Conservation (phyloP, 164 flowering plant genomes). For the Stephania yunnanensis region DNA sequence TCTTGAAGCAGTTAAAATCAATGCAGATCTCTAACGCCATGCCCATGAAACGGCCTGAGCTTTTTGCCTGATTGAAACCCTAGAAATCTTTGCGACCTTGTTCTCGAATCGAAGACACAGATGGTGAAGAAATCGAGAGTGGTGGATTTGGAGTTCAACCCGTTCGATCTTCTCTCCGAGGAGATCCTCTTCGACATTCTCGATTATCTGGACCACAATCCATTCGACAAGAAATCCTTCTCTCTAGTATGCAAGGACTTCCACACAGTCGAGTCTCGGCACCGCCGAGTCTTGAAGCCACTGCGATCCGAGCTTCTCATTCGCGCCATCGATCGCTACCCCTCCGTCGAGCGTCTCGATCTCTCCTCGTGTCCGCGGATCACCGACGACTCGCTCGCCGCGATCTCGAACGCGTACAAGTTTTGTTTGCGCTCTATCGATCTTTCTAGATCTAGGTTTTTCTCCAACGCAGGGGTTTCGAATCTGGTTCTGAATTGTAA, state of each 20-base stretch:
- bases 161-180: conserved; percentile 56
- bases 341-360: conserved; percentile 38
- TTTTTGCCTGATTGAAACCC: not conserved
- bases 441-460: conserved; percentile 56
- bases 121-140: conserved; percentile 32
- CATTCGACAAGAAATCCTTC: conserved; percentile 43
- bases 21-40: too few relatives aligned
- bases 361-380: conserved; percentile 65
- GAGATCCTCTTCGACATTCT: conserved; percentile 47
- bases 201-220: conserved; percentile 33
- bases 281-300: conserved; percentile 43
- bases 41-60: too few relatives aligned
- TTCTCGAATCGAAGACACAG: too few relatives aligned
- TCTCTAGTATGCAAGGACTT: conserved; percentile 46
- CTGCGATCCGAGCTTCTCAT: conserved; percentile 37
- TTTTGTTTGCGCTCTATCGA: conserved; percentile 39
- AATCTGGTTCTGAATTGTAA: conserved; percentile 37
- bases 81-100: not conserved
- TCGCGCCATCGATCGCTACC: conserved; percentile 44
- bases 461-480: conserved; percentile 48
- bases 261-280: conserved; percentile 36
- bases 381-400: conserved; percentile 41
- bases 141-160: conserved; percentile 9
- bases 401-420: conserved; percentile 27
- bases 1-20: conserved; percentile 24